phyloP scores from a whole-genome alignment of 225 moss, liverwort and hornwort species.

The Thuidium tamariscinum region DNA sequence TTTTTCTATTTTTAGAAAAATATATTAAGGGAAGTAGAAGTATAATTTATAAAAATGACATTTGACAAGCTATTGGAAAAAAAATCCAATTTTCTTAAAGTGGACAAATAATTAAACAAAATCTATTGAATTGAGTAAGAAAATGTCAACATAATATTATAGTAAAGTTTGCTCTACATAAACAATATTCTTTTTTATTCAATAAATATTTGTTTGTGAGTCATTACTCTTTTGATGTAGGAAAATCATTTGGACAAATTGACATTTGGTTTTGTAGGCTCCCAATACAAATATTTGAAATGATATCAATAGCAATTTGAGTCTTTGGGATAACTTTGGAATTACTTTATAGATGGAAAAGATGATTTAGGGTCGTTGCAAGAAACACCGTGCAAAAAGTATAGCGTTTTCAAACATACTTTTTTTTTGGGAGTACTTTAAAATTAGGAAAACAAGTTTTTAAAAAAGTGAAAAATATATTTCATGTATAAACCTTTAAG shows the following conservation, averaged over 20 bases:
- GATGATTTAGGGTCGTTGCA: too few relatives aligned
- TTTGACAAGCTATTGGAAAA: not conserved
- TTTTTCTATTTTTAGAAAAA: not conserved
- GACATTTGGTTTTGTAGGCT: not conserved
- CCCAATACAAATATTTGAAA: too few relatives aligned
- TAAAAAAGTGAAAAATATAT: too few relatives aligned
- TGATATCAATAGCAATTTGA: too few relatives aligned
- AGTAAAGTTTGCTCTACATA: accelerated
- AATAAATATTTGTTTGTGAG: not conserved
- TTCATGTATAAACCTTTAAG: too few relatives aligned
- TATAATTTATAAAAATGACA: not conserved
- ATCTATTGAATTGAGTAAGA: not conserved
- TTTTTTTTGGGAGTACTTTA: too few relatives aligned
- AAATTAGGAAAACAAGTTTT: too few relatives aligned
- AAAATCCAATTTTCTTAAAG: not conserved
- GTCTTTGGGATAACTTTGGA: too few relatives aligned
- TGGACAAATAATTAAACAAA: not conserved
- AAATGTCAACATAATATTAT: not conserved
- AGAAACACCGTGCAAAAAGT: too few relatives aligned
- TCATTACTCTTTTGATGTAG: not conserved
- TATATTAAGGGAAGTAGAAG: not conserved
- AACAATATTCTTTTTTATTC: not conserved
- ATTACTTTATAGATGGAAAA: too few relatives aligned
- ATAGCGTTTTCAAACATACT: too few relatives aligned
- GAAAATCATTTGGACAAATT: not conserved